Percentiles rank a stretch among this genome's conserved stretches.
Conservation (phyloP, 2,329 filamentous ascomycete species). For the Xylariomycetidae sp. region DNA sequence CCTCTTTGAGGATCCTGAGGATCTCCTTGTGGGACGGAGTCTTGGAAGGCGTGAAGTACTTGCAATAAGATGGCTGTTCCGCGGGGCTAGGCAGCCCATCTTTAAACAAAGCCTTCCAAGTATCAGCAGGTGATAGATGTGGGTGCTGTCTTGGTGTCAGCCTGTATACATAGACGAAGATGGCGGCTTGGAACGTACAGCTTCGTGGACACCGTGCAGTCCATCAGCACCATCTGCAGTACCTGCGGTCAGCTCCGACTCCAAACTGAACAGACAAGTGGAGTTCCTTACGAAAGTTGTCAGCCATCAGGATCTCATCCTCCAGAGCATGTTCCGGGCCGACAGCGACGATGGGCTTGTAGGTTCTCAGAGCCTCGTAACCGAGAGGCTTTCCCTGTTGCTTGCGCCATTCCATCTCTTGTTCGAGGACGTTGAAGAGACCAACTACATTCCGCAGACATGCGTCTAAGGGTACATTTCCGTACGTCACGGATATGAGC, state of each 20-base stretch:
- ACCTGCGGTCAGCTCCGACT: constrained; percentile 6
- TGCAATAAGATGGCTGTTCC: constrained; percentile 40
- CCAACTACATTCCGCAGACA: constrained; percentile 85
- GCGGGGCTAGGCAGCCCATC: constrained; percentile 23
- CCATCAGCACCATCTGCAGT: constrained; percentile 65
- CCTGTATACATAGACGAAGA: not conserved
- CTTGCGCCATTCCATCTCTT: constrained; percentile 79
- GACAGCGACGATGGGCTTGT: constrained; percentile 78
- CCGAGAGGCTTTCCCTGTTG: constrained; percentile 60
- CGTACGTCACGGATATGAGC: constrained; percentile 85
- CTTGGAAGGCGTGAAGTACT: constrained; percentile 71
- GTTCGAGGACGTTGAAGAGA: constrained; percentile 86
- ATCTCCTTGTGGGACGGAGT: constrained; percentile 77
- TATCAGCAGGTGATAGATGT: constrained; percentile 66
- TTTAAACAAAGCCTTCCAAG: constrained; percentile 66
- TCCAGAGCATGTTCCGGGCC: constrained; percentile 82
- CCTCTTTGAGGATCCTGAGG: constrained; percentile 74
- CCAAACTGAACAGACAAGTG: not conserved
- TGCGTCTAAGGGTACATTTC: constrained; percentile 83
- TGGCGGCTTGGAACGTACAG: constrained; percentile 28
- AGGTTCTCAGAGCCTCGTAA: constrained; percentile 65
- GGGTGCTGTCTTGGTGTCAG: constrained; percentile 47
- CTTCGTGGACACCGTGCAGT: constrained; percentile 66
- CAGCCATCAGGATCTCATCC: constrained; percentile 71
- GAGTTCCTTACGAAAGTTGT: constrained; percentile 71